A percentile compares a stretch with the other conserved stretches of the same genome.
Conservation (phyloP, 2,329 filamentous ascomycete genomes). For the Albifimbria verrucaria region DNA sequence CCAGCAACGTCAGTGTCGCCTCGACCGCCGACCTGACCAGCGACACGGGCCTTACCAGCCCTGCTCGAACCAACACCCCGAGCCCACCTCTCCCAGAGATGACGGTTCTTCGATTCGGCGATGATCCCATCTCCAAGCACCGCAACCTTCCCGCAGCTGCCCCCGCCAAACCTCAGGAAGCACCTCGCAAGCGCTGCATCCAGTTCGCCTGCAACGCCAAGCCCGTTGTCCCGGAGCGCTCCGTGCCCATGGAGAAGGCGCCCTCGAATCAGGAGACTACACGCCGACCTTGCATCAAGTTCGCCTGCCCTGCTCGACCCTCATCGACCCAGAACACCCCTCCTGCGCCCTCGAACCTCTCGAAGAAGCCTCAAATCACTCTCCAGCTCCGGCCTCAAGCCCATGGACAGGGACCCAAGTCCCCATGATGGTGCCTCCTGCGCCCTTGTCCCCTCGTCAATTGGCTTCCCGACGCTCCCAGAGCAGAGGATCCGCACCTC, state of each 20-base stretch:
- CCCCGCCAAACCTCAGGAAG: conserved; percentile 39
- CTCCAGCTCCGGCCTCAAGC: conserved; percentile 17
- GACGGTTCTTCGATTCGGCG: conserved; percentile 39
- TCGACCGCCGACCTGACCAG: conserved; percentile 93
- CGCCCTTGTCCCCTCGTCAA: conserved; percentile 18
- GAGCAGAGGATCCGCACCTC: conserved; percentile 18
- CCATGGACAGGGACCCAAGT: too few relatives aligned
- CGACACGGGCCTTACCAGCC: conserved; percentile 86
- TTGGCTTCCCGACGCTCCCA: conserved; percentile 12
- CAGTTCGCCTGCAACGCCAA: conserved; percentile 83
- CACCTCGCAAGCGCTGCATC: conserved; percentile 77
- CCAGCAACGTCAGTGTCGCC: conserved; percentile 74
- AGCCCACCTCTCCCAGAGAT: conserved; percentile 76
- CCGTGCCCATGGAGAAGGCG: conserved; percentile 29
- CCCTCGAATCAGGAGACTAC: conserved; percentile 35
- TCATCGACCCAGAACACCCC: conserved; percentile 36
- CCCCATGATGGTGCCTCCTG: conserved; percentile 20
- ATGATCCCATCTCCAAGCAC: conserved; percentile 21
- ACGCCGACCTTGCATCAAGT: conserved; percentile 67
- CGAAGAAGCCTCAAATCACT: conserved; percentile 6
- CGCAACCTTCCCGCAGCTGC: conserved; percentile 18
- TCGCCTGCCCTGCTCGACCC: conserved; percentile 64
- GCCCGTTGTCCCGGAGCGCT: conserved; percentile 43
- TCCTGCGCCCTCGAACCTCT: conserved; percentile 17
- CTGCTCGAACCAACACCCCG: conserved; percentile 80